Percentiles rank a stretch among this genome's conserved stretches.
These are phyloP conservation scores for Huntiella decipiens DNA, from an alignment of 2,329 filamentous ascomycete species.

Conservation along the genomic window DNA sequence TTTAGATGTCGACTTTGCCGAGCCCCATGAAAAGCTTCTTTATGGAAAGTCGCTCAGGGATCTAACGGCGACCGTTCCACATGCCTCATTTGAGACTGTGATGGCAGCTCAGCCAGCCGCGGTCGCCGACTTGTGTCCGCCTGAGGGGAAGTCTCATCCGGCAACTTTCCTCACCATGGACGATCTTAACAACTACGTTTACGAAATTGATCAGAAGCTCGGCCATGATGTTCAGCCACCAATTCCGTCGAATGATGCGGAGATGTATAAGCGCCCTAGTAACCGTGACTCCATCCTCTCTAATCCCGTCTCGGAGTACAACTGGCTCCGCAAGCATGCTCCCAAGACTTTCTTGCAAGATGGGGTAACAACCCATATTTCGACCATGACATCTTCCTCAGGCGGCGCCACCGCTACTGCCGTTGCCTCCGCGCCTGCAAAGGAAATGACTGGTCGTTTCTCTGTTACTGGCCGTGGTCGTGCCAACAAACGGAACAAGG, in stretches of 20 bases:
- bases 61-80: constrained; percentile 34
- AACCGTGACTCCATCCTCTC: constrained; percentile 24
- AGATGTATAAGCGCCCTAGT: constrained; percentile 20
- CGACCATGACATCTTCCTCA: background rate
- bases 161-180: constrained; percentile 48
- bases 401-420: background rate
- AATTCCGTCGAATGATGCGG: constrained; percentile 31
- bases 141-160: constrained; percentile 35
- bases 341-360: constrained; percentile 74
- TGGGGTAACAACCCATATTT: constrained; percentile 19
- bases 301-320: constrained; percentile 86
- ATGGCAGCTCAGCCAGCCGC: constrained; percentile 44
- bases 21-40: constrained; percentile 22
- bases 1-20: constrained; percentile 18
- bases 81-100: constrained; percentile 31
- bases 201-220: constrained; percentile 38
- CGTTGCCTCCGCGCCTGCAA: constrained; percentile 19
- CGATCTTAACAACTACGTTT: constrained; percentile 57
- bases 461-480: constrained; percentile 16
- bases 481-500: constrained; percentile 19
- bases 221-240: constrained; percentile 26
- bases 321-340: constrained; percentile 76
- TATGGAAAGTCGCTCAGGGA: constrained; percentile 29
- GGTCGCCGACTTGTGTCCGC: constrained; percentile 28
- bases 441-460: constrained; percentile 17